Base-by-base conservation (phyloP, 2,329 filamentous ascomycete genomes). In the Apiospora pterosperma region DNA sequence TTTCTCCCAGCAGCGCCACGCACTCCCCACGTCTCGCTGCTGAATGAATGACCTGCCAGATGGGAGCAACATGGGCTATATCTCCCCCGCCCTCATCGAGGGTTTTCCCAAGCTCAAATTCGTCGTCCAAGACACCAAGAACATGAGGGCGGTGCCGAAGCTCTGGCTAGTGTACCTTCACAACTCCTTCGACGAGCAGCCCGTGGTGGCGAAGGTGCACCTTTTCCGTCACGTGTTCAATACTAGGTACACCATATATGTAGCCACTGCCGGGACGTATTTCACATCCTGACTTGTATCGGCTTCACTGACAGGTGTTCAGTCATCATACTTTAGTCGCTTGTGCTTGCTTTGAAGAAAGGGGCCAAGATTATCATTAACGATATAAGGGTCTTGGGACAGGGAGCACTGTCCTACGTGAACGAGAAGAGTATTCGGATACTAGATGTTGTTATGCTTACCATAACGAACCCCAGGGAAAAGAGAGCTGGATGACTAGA, bases 71-170 rank as follows among this genome's bases (percentile, higher is more conserved):
- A 23, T 66, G 48, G 67, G 67, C 4, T 64, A 66, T 11, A 64
- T 63, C 14, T 64, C 44, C 38, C 25, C 68, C 7, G 65, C 64
- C 14, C 31, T 69, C 23, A 67, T 64, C 5, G 48, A 60, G 7
- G 62, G 52, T 12, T 65, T 55, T 36, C 68, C 67, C 5, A 58
- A 38, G 10, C 34, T 70, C 3, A 65, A 63, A 11, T 69, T 70
- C 19, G 62, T 71, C 0, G 72, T 65, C 73, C 79, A 70, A 76
- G 59, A 61, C 59, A 38, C n/a, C 14, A 31, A 38, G 59, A 80
- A 70, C 28, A 59, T 69, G 12, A 67, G 62, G 21, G 41, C 65
- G 21, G 65, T 69, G 59, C 67, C 8, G 59, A 21, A 2, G 63
- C 59, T 10, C n/a, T 65, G 28, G n/a, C 59, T 38, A 14, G 36